Percentiles rank a stretch among this genome's conserved stretches.
These are phyloP conservation scores for Stephania cephalantha DNA, from an alignment of 164 flowering plant genomes.

Conservation along the genomic window DNA sequence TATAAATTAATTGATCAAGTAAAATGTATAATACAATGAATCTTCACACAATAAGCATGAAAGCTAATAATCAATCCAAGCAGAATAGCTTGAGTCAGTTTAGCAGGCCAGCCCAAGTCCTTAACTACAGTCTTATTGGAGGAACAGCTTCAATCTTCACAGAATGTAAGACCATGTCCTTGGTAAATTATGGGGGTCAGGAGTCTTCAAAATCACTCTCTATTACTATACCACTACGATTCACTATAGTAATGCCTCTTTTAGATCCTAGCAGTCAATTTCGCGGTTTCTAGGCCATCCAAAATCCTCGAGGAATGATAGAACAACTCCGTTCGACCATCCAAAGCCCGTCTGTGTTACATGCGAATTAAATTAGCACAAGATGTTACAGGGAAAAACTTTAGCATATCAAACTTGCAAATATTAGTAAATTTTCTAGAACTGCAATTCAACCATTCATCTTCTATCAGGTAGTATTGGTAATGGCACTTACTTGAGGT, in stretches of 20 bases:
- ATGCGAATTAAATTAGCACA: too few relatives aligned
- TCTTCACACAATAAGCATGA: not conserved
- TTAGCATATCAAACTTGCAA: too few relatives aligned
- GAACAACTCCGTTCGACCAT: conserved; percentile 88
- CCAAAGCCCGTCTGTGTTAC: conserved; percentile 74
- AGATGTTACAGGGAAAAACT: too few relatives aligned
- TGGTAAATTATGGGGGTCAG: too few relatives aligned
- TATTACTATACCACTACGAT: not conserved
- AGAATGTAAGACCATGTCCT: too few relatives aligned
- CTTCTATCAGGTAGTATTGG: not conserved
- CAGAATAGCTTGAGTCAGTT: not conserved
- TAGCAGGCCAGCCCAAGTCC: too few relatives aligned
- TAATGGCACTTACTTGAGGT: conserved; percentile 47
- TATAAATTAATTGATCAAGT: not conserved
- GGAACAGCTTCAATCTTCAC: too few relatives aligned
- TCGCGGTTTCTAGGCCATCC: conserved; percentile 75
- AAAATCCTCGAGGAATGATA: conserved; percentile 86
- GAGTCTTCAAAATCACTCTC: not conserved
- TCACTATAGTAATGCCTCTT: not conserved
- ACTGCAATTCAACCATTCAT: not conserved
- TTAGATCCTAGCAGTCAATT: conserved; percentile 27
- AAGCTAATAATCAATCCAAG: not conserved
- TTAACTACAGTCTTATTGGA: too few relatives aligned
- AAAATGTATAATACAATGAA: too few relatives aligned
- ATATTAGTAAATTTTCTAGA: too few relatives aligned